phyloP scores from a whole-genome alignment of 148 eudicot genomes.

The Persicaria maculosa region DNA sequence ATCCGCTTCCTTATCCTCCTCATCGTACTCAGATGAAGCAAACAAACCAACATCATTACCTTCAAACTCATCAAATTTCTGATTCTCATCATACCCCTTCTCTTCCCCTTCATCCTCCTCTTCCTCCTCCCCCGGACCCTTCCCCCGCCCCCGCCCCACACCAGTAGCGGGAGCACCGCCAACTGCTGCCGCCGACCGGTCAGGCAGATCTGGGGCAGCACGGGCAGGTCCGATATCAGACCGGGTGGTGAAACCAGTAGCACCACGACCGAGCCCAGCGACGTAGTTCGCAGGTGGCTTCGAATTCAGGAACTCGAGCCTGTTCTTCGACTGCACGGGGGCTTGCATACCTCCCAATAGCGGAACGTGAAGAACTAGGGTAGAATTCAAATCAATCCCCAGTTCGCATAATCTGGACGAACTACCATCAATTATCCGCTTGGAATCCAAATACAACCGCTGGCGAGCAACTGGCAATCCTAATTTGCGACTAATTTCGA shows the following conservation, averaged over 20 bases:
- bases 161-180: conserved; percentile 39
- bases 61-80: conserved; percentile 96
- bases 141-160: conserved; percentile 56
- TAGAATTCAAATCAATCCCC: conserved; percentile 40
- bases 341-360: conserved; percentile 75
- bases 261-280: conserved; percentile 96
- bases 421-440: conserved; percentile 26
- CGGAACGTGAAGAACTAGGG: conserved; percentile 39
- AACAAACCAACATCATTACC: conserved; percentile 94
- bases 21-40: conserved; percentile 87
- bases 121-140: conserved; percentile 60
- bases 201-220: conserved; percentile 83
- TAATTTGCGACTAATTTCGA: conserved; percentile 24
- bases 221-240: conserved; percentile 97
- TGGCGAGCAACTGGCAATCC: conserved; percentile 38
- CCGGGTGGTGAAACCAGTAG: conserved; percentile 93
- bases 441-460: conserved; percentile 43
- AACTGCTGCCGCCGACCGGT: conserved; percentile 49
- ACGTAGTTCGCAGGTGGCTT: conserved; percentile 85
- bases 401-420: conserved; percentile 25
- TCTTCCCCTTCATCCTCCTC: conserved; percentile 66
- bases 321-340: conserved; percentile 47
- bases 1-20: conserved; percentile 93
- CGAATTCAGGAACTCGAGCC: conserved; percentile 60
- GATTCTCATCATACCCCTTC: conserved; percentile 90